phyloP scores from a whole-genome alignment of 306 rosid genomes.

The Inga oerstediana region DNA sequence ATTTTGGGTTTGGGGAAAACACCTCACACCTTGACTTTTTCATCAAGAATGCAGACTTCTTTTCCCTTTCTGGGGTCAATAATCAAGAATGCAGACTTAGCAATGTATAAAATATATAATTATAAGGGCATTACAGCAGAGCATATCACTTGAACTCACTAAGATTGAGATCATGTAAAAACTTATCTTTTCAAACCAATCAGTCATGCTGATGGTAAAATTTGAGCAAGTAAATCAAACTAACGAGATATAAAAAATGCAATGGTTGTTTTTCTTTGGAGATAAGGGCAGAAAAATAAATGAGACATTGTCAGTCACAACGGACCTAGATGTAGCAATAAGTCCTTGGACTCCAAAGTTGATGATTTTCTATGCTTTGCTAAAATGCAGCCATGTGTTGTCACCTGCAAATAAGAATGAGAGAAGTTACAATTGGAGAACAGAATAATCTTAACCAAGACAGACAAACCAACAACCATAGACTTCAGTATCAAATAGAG shows the following conservation, averaged over 20 bases:
- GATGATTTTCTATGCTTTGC: constrained; percentile 97
- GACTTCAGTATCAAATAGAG: constrained; percentile 23
- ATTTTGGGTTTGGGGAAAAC: too few species aligned
- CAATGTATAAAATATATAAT: constrained; percentile 10
- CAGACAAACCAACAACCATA: constrained; percentile 12
- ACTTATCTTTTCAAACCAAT: constrained; percentile 10
- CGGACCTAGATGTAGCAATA: constrained; percentile 91
- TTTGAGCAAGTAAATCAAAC: constrained; percentile 2
- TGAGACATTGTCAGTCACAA: constrained; percentile 30
- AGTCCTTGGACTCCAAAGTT: constrained; percentile 90
- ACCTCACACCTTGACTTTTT: background rate
- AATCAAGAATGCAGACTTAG: constrained; percentile 17
- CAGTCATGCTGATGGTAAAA: constrained; percentile 24
- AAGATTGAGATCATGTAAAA: background rate
- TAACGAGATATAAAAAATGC: constrained; percentile 18
- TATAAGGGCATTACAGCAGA: background rate
- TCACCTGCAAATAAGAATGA: constrained; percentile 54
- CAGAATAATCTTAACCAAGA: constrained; percentile 19
- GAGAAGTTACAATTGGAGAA: constrained; percentile 28
- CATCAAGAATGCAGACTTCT: constrained; percentile 16
- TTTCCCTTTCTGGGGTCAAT: background rate
- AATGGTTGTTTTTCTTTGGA: constrained; percentile 15
- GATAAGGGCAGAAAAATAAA: constrained; percentile 13
- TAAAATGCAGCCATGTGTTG: constrained; percentile 84
- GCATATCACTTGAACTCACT: constrained; percentile 12